A percentile compares a stretch with the other conserved stretches of the same genome.
Conservation (phyloP, 2,329 filamentous ascomycete species). For the Aschersonia sp. region DNA sequence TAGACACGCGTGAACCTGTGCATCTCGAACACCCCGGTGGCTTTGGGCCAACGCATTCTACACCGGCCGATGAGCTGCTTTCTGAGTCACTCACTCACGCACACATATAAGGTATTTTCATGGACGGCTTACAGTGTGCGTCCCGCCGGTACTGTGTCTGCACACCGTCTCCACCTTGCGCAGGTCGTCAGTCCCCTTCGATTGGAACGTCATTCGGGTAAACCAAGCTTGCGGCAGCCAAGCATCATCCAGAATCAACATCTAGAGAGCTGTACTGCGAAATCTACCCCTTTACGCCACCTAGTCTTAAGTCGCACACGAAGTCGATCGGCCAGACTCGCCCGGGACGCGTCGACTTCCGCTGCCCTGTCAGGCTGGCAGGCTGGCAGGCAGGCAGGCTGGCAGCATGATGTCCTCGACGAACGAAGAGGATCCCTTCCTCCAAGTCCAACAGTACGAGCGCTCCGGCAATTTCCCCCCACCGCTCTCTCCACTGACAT, state of each 20-base stretch:
- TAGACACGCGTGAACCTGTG: neutral
- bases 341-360: neutral
- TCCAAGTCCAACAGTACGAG: conserved; percentile 54
- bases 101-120: too few relatives aligned
- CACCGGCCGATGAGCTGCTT: neutral
- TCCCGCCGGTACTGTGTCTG: neutral
- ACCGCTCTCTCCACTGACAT: neutral
- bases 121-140: neutral
- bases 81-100: neutral
- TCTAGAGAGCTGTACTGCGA: neutral
- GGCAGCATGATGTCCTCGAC: conserved; percentile 51
- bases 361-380: neutral
- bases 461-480: neutral
- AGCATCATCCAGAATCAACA: neutral
- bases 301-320: too few relatives aligned
- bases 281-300: too few relatives aligned
- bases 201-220: too few relatives aligned
- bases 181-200: too few relatives aligned
- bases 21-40: neutral
- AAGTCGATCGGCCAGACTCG: too few relatives aligned
- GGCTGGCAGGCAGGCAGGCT: neutral
- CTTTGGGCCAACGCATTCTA: too few relatives aligned
- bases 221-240: neutral
- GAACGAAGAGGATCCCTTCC: conserved; percentile 55
- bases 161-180: neutral